A percentile compares a stretch with the other conserved stretches of the same genome.
These are phyloP conservation scores for Solanum paucissectum DNA, from an alignment of 257 asterid species.

Conservation along the genomic window DNA sequence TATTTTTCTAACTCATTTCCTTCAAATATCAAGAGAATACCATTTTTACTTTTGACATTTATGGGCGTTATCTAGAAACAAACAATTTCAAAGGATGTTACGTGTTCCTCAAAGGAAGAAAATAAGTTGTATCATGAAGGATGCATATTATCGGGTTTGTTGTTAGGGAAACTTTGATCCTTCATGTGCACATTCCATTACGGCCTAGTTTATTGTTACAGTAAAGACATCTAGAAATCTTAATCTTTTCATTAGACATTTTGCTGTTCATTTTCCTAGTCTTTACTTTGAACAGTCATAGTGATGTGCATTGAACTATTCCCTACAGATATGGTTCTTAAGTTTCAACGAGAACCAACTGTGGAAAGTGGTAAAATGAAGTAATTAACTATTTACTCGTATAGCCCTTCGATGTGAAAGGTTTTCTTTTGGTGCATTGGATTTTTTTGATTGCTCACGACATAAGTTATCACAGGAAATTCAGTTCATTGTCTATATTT, in stretches of 20 bases:
- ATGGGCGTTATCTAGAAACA: neutral
- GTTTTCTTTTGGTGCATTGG: neutral
- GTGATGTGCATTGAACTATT: neutral
- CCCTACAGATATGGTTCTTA: neutral
- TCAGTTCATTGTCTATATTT: neutral
- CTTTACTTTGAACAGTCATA: neutral
- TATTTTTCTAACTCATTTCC: neutral
- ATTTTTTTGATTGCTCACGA: neutral
- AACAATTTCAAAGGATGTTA: neutral
- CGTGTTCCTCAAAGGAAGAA: neutral
- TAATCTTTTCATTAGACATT: neutral
- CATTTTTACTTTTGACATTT: neutral
- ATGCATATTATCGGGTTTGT: neutral
- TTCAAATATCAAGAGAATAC: neutral
- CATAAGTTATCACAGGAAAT: neutral
- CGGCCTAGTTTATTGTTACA: neutral
- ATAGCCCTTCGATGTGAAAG: neutral
- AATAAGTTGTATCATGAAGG: neutral
- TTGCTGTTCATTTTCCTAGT: neutral
- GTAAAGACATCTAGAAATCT: neutral
- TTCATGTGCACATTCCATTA: neutral
- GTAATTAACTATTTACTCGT: neutral
- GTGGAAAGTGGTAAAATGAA: neutral
- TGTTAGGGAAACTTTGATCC: neutral
- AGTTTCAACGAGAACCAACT: neutral